A percentile compares a stretch with the other conserved stretches of the same genome.
phyloP scores from a whole-genome alignment of 306 rosid genomes.

The Lotus japonicus region DNA sequence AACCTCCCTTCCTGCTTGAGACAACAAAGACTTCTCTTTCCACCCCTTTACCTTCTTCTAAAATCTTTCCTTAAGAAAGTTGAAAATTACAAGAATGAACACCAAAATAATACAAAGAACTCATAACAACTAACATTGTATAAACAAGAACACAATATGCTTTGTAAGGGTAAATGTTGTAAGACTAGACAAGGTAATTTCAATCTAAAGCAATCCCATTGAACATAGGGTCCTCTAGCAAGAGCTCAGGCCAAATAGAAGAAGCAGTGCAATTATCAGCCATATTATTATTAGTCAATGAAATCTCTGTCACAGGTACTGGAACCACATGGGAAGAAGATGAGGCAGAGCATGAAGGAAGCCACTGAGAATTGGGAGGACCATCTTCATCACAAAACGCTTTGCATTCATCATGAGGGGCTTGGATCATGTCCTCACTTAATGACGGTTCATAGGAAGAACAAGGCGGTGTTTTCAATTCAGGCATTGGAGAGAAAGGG shows the following conservation, averaged over 20 bases:
- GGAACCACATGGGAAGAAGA: constrained; percentile 36
- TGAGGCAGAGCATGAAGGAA: constrained; percentile 33
- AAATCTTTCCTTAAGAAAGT: too few relatives aligned
- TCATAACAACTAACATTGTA: too few relatives aligned
- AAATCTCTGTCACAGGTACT: background rate
- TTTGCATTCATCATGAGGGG: background rate
- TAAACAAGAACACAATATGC: too few relatives aligned
- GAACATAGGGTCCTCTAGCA: constrained; percentile 59
- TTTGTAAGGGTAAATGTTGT: too few relatives aligned
- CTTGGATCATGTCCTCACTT: background rate
- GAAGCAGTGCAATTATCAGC: constrained; percentile 42
- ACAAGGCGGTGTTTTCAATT: constrained; percentile 17
- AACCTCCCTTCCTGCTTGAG: too few relatives aligned
- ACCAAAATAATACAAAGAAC: too few relatives aligned
- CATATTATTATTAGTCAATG: constrained; percentile 20
- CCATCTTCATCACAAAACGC: constrained; percentile 19
- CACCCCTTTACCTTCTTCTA: too few relatives aligned
- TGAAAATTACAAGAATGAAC: too few relatives aligned
- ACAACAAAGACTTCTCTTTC: too few relatives aligned
- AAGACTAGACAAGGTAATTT: too few relatives aligned
- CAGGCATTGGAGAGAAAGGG: constrained; percentile 54
- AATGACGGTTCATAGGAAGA: constrained; percentile 10
- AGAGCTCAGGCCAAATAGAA: constrained; percentile 52
- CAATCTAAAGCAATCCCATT: constrained; percentile 25
- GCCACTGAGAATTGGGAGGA: constrained; percentile 40